Evolutionary conservation across 208 protist species (phyloP).

Genomic region (Trypanosoma rangeli): DNA sequence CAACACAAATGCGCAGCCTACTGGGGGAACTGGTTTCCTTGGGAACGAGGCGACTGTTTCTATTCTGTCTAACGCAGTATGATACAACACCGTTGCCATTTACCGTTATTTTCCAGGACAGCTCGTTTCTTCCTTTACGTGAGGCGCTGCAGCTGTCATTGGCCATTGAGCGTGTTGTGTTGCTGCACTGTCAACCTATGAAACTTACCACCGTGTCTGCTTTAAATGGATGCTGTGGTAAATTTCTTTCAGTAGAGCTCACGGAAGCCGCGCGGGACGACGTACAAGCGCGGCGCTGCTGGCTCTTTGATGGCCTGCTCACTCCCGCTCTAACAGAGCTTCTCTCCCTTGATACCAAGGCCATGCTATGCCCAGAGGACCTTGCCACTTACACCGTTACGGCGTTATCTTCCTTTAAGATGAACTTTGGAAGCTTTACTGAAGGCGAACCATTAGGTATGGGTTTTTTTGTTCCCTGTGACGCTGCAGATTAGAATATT

Average conservation of each 20-base stretch:
- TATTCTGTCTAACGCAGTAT: conserved; percentile 30
- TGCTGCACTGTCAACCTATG: conserved; percentile 34
- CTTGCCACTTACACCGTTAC: conserved; percentile 37
- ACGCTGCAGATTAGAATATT: conserved; percentile 8
- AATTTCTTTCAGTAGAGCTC: conserved; percentile 28
- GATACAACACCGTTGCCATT: conserved; percentile 9
- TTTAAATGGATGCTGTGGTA: conserved; percentile 9
- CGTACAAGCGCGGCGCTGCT: conserved; percentile 32
- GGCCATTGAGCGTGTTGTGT: conserved; percentile 32
- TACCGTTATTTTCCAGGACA: conserved; percentile 31
- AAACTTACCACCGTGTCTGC: conserved; percentile 24
- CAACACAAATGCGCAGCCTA: conserved; percentile 5
- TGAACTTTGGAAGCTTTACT: conserved; percentile 37
- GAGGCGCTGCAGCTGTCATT: conserved; percentile 12
- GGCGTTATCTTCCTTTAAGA: conserved; percentile 16
- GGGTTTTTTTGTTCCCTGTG: conserved; percentile 37
- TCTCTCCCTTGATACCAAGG: conserved; percentile 29
- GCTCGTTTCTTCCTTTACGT: conserved; percentile 25
- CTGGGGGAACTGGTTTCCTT: conserved; percentile 5
- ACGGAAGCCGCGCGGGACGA: conserved; percentile 29
- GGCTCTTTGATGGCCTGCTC: conserved; percentile 43
- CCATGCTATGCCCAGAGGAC: conserved; percentile 48
- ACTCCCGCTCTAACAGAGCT: conserved; percentile 42
- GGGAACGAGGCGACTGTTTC: conserved; percentile 29
- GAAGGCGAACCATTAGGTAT: conserved; percentile 28